Evolutionary conservation across 129 eudicot genomes (phyloP).

Genomic region (Rutidosis leptorrhynchoides): DNA sequence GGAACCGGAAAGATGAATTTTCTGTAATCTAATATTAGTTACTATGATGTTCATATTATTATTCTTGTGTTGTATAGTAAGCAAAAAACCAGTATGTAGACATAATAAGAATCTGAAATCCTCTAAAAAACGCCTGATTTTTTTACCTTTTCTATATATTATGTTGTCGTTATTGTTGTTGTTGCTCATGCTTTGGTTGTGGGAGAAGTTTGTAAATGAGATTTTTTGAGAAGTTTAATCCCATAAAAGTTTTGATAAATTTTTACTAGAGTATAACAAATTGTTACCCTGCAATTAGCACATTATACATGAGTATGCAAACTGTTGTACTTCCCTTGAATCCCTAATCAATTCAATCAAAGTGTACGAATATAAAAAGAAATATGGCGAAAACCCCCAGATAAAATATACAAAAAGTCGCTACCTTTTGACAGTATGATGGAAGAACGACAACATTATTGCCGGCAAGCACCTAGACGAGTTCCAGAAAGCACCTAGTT

Average conservation of each 20-base stretch:
- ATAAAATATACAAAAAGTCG: background rate
- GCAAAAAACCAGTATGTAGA: slow-evolving; percentile 25
- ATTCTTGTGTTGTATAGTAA: slow-evolving; percentile 49
- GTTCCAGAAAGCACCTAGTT: no score
- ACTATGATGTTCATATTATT: slow-evolving; percentile 39
- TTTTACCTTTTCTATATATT: slow-evolving; percentile 1
- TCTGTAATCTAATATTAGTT: slow-evolving; percentile 24
- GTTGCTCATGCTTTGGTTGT: slow-evolving; percentile 27
- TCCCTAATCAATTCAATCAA: no score
- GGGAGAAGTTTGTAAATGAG: slow-evolving; percentile 46
- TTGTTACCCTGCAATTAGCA: slow-evolving; percentile 50
- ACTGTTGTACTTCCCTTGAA: no score
- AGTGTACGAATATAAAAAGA: no score
- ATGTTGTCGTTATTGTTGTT: slow-evolving; percentile 26
- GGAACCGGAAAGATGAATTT: slow-evolving; percentile 30
- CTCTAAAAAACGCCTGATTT: slow-evolving; percentile 37
- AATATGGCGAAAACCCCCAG: background rate
- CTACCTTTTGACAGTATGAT: slow-evolving; percentile 42
- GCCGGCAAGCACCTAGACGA: no score
- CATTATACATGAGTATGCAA: no score
- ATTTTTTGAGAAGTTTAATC: background rate
- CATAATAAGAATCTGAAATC: slow-evolving; percentile 36
- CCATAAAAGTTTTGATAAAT: background rate
- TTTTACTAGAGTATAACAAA: background rate
- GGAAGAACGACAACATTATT: slow-evolving; percentile 29